phyloP scores from a whole-genome alignment of 345 rosid genomes.

The Diplotaxis tenuifolia region DNA sequence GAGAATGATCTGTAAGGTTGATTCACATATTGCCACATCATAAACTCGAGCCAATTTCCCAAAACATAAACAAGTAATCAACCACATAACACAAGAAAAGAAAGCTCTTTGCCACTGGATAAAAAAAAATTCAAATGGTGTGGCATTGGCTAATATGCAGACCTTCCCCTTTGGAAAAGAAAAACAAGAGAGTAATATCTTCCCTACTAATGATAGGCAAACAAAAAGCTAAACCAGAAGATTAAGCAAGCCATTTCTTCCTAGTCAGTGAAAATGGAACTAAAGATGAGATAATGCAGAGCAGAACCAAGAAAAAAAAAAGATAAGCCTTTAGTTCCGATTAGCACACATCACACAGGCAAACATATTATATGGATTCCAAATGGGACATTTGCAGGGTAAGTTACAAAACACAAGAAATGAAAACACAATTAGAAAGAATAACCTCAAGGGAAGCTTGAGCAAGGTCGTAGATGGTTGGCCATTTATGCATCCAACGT shows the following conservation, averaged over 20 bases:
- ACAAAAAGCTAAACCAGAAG: not conserved
- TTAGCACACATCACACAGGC: slow-evolving; percentile 1
- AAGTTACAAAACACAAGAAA: not conserved
- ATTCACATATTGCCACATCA: not conserved
- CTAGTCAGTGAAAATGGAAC: not conserved
- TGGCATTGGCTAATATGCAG: not conserved
- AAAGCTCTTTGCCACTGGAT: not conserved
- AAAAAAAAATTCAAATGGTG: not conserved
- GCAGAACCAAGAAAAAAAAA: not conserved
- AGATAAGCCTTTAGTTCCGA: slow-evolving; percentile 2
- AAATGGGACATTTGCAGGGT: not conserved
- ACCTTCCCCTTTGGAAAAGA: not conserved
- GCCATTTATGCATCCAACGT: slow-evolving; percentile 94
- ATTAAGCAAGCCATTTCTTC: slow-evolving; percentile 14
- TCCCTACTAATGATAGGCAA: not conserved
- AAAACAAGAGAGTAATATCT: not conserved
- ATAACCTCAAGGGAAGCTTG: slow-evolving; percentile 79
- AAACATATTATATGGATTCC: not conserved
- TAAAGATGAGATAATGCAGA: not conserved
- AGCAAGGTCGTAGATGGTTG: slow-evolving; percentile 68
- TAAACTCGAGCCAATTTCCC: not conserved
- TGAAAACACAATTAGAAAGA: not conserved
- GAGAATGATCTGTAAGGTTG: no score
- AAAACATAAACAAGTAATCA: not conserved
- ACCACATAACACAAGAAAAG: not conserved